These are phyloP conservation scores for Chrysochromulina parva DNA, from an alignment of 78 protist species.

Conservation along the genomic window DNA sequence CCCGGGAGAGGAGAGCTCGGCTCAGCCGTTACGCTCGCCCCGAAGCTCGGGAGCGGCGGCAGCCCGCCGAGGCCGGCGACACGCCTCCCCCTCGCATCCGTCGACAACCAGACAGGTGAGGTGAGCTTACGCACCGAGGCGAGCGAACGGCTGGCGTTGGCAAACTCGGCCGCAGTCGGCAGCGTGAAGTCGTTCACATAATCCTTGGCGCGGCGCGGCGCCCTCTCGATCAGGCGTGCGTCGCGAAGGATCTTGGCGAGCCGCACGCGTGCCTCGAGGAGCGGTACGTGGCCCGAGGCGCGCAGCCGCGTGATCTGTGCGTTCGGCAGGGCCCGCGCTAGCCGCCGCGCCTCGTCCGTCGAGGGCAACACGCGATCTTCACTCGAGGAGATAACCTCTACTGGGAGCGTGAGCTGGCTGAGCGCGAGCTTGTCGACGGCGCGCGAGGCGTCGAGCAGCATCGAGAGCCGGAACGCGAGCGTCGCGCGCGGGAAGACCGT, in stretches of 20 bases:
- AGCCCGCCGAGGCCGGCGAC: neutral
- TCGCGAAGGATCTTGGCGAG: too few species aligned
- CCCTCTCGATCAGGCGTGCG: neutral
- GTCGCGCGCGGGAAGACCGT: neutral
- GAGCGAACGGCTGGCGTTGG: neutral
- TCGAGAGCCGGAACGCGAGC: neutral
- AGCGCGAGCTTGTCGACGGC: neutral
- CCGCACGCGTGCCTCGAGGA: neutral
- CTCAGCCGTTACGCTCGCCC: neutral
- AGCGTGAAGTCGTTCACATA: neutral
- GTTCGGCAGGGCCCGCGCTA: neutral
- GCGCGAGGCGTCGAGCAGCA: neutral
- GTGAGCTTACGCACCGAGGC: neutral
- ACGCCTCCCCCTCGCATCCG: neutral
- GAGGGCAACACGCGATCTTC: constrained; percentile 3
- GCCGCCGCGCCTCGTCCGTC: neutral
- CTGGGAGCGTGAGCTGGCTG: neutral
- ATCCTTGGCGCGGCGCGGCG: neutral
- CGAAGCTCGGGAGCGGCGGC: neutral
- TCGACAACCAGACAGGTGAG: neutral
- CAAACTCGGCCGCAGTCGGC: neutral
- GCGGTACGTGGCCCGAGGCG: neutral
- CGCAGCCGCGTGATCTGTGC: neutral
- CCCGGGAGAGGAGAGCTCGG: neutral
- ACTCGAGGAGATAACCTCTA: neutral